These are phyloP conservation scores for Alternaria tenuissima DNA, from an alignment of 2,329 filamentous ascomycete genomes.

Conservation along the genomic window DNA sequence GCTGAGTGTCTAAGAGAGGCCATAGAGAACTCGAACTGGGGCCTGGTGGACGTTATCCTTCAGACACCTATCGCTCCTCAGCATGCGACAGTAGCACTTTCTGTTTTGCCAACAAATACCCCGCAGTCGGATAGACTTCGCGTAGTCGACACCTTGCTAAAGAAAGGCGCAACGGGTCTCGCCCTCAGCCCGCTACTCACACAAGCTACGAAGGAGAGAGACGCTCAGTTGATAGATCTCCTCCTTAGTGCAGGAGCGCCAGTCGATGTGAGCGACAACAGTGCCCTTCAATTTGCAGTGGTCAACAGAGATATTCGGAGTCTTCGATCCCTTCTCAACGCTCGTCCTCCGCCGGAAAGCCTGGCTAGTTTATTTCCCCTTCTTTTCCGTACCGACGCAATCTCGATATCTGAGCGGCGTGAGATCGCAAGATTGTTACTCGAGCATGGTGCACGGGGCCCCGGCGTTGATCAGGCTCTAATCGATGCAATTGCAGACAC, in stretches of 20 bases:
- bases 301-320: conserved; percentile 33
- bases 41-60: conserved; percentile 37
- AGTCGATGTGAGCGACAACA: conserved; percentile 28
- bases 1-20: conserved; percentile 43
- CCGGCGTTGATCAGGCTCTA: conserved; percentile 41
- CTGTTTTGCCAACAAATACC: conserved; percentile 28
- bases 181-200: conserved; percentile 39
- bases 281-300: conserved; percentile 35
- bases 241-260: conserved; percentile 39
- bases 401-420: conserved; percentile 33
- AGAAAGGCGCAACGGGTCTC: conserved; percentile 40
- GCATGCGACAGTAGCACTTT: conserved; percentile 41
- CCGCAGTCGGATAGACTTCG: conserved; percentile 35
- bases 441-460: conserved; percentile 36
- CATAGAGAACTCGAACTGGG: conserved; percentile 41
- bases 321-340: conserved; percentile 31
- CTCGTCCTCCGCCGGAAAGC: conserved; percentile 29
- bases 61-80: conserved; percentile 31
- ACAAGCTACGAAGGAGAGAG: conserved; percentile 40
- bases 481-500: conserved; percentile 39
- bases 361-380: conserved; percentile 37
- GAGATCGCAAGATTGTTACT: conserved; percentile 34
- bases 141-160: conserved; percentile 35
- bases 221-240: conserved; percentile 37
- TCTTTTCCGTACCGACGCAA: conserved; percentile 20